Evolutionary conservation across 352 stramenopile species (phyloP), one percentile per base, ranked within the genome.

Genomic region (Phytophthora quininea): DNA sequence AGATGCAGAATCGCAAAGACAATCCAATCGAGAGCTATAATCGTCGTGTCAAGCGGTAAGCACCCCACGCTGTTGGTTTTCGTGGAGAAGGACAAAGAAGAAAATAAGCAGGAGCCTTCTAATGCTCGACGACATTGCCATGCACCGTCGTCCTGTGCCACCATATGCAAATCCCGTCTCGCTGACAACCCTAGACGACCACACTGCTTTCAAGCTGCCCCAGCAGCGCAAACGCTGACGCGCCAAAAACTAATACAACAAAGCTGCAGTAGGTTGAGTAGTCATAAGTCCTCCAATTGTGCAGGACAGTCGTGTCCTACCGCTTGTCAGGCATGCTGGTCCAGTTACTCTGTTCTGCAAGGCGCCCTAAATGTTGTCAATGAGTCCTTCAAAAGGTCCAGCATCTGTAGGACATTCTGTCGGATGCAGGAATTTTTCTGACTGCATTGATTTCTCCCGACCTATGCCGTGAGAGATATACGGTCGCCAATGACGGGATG

Each of bases 21-120:
- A 64, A 64, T 46, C 37, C 48, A 9, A 45, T 64, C 5, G 58
- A 64, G 14, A 53, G 19, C 4, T 64, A 64, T 14, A 64, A 40
- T 12, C 37, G 37, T 3, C 52, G 52, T 15, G 52, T 24, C 4
- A 58, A 58, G 52, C 33, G 52, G 37, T 2, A 37, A 19, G 12
- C 35, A 58, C 9, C 52, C 52, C n/a, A 49, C 37, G 4, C 35
- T 49, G 7, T 2, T 58, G 35, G 35, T 40, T 40, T 40, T 40
- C 35, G 6, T 40, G 6, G 35, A 40, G 35, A 51, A 42, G 31
- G 40, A 27, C 8, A 60, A 60, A 30, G 12, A 43, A 29, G 40
- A 51, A 42, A 29, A 5, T 0, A 9, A 51, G 5, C 37, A 40
- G 7, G 38, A 24, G 19, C 15, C 53, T 59, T 1, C 33, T 51